phyloP scores from a whole-genome alignment of 2,329 filamentous ascomycete species.

The Penicillium brevicompactum region DNA sequence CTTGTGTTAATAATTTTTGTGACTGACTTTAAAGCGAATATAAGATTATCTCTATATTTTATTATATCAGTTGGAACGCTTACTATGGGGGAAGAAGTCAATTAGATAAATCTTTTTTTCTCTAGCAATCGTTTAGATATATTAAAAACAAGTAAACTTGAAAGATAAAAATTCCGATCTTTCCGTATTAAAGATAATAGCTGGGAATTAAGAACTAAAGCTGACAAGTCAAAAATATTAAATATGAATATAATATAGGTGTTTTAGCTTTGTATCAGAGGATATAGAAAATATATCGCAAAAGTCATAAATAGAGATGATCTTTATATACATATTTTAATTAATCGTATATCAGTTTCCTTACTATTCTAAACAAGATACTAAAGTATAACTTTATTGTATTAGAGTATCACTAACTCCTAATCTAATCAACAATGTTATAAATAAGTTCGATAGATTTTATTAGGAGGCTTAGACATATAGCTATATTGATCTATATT shows the following conservation, averaged over 20 bases:
- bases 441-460: too few relatives aligned
- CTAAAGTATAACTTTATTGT: too few relatives aligned
- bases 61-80: too few relatives aligned
- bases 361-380: neutral
- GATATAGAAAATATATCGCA: neutral
- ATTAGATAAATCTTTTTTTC: neutral
- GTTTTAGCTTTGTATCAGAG: neutral
- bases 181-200: too few relatives aligned
- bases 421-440: too few relatives aligned
- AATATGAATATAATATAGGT: neutral
- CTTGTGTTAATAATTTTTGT: neutral
- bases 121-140: neutral
- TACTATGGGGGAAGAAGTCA: neutral
- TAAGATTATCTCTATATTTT: neutral
- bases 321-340: neutral
- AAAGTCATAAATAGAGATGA: neutral
- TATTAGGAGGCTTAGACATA: too few relatives aligned
- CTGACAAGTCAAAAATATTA: too few relatives aligned
- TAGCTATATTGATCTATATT: too few relatives aligned
- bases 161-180: neutral
- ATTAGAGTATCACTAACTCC: too few relatives aligned
- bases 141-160: neutral
- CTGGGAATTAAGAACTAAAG: too few relatives aligned
- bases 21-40: neutral
- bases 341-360: neutral